phyloP scores from a whole-genome alignment of 140 eudicot genomes.

The Artemisia princeps region DNA sequence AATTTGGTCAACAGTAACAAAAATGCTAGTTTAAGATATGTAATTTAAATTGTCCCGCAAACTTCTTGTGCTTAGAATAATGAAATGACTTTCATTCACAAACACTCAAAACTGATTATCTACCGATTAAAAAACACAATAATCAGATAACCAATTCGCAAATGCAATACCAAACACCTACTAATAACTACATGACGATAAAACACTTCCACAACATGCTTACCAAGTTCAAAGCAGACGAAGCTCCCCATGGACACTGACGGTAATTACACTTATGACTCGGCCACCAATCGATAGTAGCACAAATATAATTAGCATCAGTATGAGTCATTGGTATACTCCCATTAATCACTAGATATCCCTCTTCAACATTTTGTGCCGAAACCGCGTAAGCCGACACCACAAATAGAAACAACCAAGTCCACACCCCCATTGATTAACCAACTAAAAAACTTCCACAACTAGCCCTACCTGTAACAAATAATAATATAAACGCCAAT shows the following conservation, averaged over 20 bases:
- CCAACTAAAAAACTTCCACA: conserved; percentile 21
- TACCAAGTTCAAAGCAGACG: conserved; percentile 76
- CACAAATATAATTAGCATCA: conserved; percentile 76
- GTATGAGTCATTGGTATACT: conserved; percentile 46
- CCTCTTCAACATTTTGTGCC: conserved; percentile 50
- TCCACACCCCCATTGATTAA: conserved; percentile 41
- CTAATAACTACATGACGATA: background rate
- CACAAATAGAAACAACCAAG: conserved; percentile 37
- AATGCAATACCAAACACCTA: too few relatives aligned
- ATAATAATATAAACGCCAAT: too few relatives aligned
- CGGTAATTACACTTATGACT: conserved; percentile 63
- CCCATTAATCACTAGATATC: conserved; percentile 47
- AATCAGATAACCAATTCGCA: too few relatives aligned
- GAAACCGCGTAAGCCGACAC: conserved; percentile 38
- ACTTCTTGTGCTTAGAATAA: too few relatives aligned
- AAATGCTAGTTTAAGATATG: conserved; percentile 1
- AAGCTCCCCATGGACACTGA: conserved; percentile 88
- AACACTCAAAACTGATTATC: too few relatives aligned
- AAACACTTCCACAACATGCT: conserved; percentile 4
- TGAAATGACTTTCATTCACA: too few relatives aligned
- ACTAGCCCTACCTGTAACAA: conserved; percentile 21
- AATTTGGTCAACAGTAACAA: background rate
- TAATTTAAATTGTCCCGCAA: background rate
- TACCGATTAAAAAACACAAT: too few relatives aligned
- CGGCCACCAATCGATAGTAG: conserved; percentile 99